Conservation (phyloP, 106 monocot genomes). For the Acorus gramineus region DNA sequence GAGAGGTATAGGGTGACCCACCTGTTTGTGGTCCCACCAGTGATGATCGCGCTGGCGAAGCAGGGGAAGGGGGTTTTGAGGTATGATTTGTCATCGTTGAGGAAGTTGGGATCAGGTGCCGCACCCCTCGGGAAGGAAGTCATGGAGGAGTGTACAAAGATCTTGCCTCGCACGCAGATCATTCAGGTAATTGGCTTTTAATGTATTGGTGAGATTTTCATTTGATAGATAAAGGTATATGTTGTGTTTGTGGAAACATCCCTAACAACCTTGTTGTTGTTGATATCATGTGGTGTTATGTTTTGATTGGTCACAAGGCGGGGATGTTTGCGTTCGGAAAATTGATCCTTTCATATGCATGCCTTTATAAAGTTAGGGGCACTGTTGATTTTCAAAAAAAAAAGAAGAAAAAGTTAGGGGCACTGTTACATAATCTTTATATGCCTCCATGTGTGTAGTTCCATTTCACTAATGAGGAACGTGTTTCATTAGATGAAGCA, state of each 20-base stretch:
- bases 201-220: background rate
- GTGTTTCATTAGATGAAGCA: too few relatives aligned
- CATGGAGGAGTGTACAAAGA: conserved; percentile 45
- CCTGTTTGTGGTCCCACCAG: conserved; percentile 56
- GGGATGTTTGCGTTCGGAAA: too few relatives aligned
- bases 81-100: conserved; percentile 60
- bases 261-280: too few relatives aligned
- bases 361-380: too few relatives aligned
- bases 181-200: conserved; percentile 41
- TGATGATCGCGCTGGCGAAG: conserved; percentile 86
- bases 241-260: background rate
- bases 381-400: too few relatives aligned
- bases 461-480: too few relatives aligned
- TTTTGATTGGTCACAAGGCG: too few relatives aligned
- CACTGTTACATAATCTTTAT: too few relatives aligned
- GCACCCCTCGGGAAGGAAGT: conserved; percentile 80
- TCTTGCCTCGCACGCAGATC: conserved; percentile 27
- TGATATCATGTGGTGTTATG: too few relatives aligned
- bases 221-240: background rate
- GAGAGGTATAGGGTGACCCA: conserved; percentile 43
- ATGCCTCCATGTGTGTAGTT: too few relatives aligned
- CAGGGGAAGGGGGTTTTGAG: conserved; percentile 30
- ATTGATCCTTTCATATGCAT: too few relatives aligned
- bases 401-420: too few relatives aligned
- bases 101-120: conserved; percentile 37